phyloP scores from a whole-genome alignment of 2,329 filamentous ascomycete species.

The Fusarium floridanum region DNA sequence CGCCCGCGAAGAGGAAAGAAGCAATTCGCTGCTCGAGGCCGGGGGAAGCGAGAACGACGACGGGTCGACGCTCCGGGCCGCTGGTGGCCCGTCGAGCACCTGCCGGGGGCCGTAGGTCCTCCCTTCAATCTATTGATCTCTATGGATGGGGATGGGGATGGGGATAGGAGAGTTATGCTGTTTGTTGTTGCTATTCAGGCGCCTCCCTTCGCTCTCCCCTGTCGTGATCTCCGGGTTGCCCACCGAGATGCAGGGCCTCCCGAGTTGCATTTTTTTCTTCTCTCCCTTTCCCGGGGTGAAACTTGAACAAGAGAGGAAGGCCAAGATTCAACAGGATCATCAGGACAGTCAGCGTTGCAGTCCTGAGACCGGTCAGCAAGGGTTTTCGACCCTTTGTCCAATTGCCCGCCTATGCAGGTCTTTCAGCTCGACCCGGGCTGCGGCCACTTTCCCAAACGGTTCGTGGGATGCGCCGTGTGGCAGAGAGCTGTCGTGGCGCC shows the following conservation, averaged over 20 bases:
- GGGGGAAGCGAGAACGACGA: conserved; percentile 43
- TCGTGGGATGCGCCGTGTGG: conserved; percentile 34
- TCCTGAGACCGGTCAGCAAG: conserved; percentile 28
- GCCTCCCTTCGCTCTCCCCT: not conserved
- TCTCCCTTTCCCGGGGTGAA: conserved; percentile 12
- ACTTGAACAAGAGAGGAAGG: conserved; percentile 20
- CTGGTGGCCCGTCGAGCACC: conserved; percentile 25
- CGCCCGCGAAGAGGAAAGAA: conserved; percentile 18
- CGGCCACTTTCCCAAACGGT: conserved; percentile 11
- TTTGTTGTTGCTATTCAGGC: conserved; percentile 14
- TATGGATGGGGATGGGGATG: not conserved
- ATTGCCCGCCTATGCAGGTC: conserved; percentile 16
- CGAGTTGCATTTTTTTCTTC: conserved; percentile 11
- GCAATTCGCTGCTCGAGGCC: conserved; percentile 43
- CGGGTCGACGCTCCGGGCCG: conserved; percentile 38
- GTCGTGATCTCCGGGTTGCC: not conserved
- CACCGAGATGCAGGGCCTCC: conserved; percentile 12
- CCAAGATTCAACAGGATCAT: conserved; percentile 26
- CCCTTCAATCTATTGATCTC: conserved; percentile 1
- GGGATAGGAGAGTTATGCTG: not conserved
- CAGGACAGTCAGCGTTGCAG: conserved; percentile 17
- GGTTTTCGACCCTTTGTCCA: conserved; percentile 20
- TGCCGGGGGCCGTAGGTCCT: conserved; percentile 20
- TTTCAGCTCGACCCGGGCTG: conserved; percentile 29
- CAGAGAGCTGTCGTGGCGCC: conserved; percentile 44